A percentile compares a stretch with the other conserved stretches of the same genome.
phyloP scores from a whole-genome alignment of 306 rosid species.

The Carpinus fangiana region DNA sequence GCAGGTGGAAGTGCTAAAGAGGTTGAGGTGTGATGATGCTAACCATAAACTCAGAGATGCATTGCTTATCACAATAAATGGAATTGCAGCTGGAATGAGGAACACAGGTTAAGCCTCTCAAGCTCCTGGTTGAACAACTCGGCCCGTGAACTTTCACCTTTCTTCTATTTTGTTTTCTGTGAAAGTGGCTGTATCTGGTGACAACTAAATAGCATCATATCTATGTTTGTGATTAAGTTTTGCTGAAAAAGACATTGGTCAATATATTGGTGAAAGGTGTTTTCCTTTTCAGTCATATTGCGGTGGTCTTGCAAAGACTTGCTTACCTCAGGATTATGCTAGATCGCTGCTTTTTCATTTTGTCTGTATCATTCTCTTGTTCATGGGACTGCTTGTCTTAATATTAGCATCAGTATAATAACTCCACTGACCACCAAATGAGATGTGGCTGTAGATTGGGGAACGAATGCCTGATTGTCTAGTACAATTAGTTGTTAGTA shows the following conservation, averaged over 20 bases:
- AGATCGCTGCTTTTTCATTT: not conserved
- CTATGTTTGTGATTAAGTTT: not conserved
- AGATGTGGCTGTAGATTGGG: not conserved
- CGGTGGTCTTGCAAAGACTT: not conserved
- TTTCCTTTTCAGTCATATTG: not conserved
- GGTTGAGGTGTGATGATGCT: constrained; percentile 73
- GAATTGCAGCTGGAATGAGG: constrained; percentile 97
- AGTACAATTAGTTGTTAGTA: not conserved
- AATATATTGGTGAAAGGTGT: not conserved
- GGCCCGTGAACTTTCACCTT: not conserved
- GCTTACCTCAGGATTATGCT: not conserved
- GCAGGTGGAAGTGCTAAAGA: constrained; percentile 90
- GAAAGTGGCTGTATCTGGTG: not conserved
- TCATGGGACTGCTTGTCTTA: not conserved
- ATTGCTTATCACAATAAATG: constrained; percentile 87
- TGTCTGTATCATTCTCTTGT: not conserved
- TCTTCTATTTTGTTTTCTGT: not conserved
- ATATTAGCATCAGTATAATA: not conserved
- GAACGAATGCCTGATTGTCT: not conserved
- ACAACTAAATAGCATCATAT: not conserved
- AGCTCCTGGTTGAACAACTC: constrained; percentile 16
- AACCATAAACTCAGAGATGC: constrained; percentile 80
- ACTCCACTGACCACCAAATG: not conserved
- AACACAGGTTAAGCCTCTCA: constrained; percentile 71
- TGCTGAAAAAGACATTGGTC: not conserved